Evolutionary conservation across 768 basidiomycete species (phyloP).

Genomic region (Boletellus ananiceps): DNA sequence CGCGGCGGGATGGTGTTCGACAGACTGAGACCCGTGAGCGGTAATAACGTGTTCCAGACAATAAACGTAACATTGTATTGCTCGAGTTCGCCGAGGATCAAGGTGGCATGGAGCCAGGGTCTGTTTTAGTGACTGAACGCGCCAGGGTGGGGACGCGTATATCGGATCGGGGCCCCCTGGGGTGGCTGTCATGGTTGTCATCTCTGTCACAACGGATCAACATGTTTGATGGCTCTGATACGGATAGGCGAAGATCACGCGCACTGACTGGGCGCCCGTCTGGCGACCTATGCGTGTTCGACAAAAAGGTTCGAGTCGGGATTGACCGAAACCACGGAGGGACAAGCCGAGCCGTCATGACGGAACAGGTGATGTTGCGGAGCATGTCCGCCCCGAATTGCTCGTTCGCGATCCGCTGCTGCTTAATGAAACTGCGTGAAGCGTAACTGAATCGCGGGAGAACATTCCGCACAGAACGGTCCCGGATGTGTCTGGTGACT

Average conservation of each 20-base stretch:
- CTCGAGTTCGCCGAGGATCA: not conserved
- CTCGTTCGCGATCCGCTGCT: slow-evolving; percentile 14
- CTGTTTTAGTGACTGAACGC: too few relatives aligned
- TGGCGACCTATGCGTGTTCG: not conserved
- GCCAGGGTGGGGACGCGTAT: not conserved
- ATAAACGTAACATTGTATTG: slow-evolving; percentile 20
- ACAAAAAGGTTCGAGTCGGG: not conserved
- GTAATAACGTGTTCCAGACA: slow-evolving; percentile 5
- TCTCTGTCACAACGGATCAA: not conserved
- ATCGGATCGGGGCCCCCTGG: not conserved
- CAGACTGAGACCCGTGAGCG: slow-evolving; percentile 1
- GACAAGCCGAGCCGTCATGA: slow-evolving; percentile 1
- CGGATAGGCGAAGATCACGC: slow-evolving; percentile 22
- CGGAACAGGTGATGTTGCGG: not conserved
- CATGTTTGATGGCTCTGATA: not conserved
- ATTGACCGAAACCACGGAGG: slow-evolving; percentile 29
- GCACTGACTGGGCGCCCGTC: slow-evolving; percentile 9
- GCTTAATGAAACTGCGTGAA: not conserved
- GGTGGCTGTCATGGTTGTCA: not conserved
- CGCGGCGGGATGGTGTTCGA: slow-evolving; percentile 9
- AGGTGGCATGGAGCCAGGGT: not conserved
- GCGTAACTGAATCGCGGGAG: not conserved
- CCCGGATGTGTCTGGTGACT: not conserved
- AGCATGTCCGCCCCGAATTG: too few relatives aligned
- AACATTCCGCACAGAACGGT: not conserved